phyloP scores from a whole-genome alignment of 345 rosid species.

The Chamaenerion angustifolium region DNA sequence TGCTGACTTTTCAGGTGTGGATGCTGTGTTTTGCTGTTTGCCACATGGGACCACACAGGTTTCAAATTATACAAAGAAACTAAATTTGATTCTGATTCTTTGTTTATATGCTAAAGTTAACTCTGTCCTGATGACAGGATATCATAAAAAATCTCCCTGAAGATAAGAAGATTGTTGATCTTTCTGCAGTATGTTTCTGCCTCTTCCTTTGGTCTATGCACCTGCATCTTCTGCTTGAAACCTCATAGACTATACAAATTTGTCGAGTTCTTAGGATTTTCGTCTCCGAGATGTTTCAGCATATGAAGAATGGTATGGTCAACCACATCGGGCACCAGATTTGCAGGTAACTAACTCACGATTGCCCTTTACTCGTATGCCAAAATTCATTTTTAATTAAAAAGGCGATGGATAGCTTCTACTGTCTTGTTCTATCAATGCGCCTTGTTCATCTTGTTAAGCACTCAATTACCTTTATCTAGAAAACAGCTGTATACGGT shows the following conservation, averaged over 20 bases:
- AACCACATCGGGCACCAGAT: constrained; percentile 70
- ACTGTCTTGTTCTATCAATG: background rate
- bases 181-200: constrained; percentile 63
- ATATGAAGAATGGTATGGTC: constrained; percentile 98
- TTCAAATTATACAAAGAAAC: background rate
- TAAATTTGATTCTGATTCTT: background rate
- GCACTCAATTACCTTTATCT: constrained; percentile 12
- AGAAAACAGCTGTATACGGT: constrained; percentile 92
- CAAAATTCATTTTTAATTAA: background rate
- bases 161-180: constrained; percentile 72
- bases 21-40: constrained; percentile 92
- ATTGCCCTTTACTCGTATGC: background rate
- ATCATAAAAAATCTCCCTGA: constrained; percentile 72
- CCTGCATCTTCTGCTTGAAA: constrained; percentile 1
- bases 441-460: background rate
- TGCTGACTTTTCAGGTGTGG: constrained; percentile 70
- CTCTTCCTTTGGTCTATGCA: background rate
- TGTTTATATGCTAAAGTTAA: constrained; percentile 5
- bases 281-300: constrained; percentile 57
- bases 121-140: constrained; percentile 34
- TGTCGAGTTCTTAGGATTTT: constrained; percentile 18
- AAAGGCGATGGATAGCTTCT: too few relatives aligned
- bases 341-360: constrained; percentile 53
- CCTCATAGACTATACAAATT: background rate
- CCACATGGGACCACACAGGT: constrained; percentile 99